phyloP scores from a whole-genome alignment of 2,329 filamentous ascomycete genomes.

The Hymenoscyphus salicellus region DNA sequence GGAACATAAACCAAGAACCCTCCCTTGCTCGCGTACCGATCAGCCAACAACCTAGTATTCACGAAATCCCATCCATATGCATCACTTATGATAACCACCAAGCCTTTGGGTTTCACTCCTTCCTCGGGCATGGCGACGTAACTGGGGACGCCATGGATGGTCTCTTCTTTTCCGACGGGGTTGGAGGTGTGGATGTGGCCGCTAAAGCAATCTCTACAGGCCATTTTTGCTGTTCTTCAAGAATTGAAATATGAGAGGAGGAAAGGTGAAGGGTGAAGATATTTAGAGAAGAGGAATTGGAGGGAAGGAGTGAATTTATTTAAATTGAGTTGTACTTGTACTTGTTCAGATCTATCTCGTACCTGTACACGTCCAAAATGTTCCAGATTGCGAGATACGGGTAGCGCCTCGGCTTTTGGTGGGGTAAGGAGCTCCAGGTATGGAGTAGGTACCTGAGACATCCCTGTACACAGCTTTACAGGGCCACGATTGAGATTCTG shows the following conservation, averaged over 20 bases:
- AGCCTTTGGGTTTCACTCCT: conserved; percentile 38
- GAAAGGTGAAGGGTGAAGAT: neutral
- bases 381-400: too few relatives aligned
- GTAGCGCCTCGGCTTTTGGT: too few relatives aligned
- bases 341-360: too few relatives aligned
- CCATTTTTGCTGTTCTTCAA: conserved; percentile 3
- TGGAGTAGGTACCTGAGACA: too few relatives aligned
- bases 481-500: too few relatives aligned
- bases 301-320: neutral
- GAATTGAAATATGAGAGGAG: neutral
- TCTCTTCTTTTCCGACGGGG: conserved; percentile 41
- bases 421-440: too few relatives aligned
- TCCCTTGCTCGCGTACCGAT: conserved; percentile 47
- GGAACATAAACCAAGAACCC: conserved; percentile 47
- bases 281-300: neutral
- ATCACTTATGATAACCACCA: conserved; percentile 50
- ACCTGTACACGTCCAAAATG: too few relatives aligned
- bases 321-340: too few relatives aligned
- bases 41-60: conserved; percentile 48
- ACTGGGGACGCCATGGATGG: conserved; percentile 43
- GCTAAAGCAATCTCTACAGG: conserved; percentile 35
- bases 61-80: conserved; percentile 49
- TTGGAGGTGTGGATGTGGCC: conserved; percentile 41
- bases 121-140: conserved; percentile 43
- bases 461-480: too few relatives aligned